Base-by-base conservation (phyloP, 176 grass and related monocot genomes). In the Oryza rufipogon region DNA sequence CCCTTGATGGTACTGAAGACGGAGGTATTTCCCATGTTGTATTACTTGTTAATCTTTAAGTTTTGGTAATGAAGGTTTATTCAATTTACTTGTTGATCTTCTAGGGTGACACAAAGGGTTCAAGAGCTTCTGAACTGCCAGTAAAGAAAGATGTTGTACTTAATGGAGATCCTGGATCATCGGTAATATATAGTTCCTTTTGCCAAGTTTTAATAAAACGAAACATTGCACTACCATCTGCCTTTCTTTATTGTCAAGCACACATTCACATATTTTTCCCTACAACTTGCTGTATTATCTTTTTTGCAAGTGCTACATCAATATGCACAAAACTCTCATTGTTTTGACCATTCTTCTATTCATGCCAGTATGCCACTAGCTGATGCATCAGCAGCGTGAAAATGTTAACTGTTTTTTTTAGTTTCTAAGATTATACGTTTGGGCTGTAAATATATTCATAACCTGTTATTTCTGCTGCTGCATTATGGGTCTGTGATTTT, bases 71-170 rank as follows among this genome's bases (percentile, higher is more conserved):
- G 48, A 61, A 1, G 9, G 32, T 82, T 85, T 42, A 44, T 70
- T 87, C 25, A 87, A 28, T 32, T 32, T 56, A 71, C 20, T 42
- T 8, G 54, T 80, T 10, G 11, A 71, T 71, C 42, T 68, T 82
- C 16, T 48, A 96, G 93, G 91, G 83, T 78, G 93, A 96, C 45
- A 82, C 82, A 79, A 96, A 91, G 69, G 86, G 86, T 73, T 87
- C 91, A 0, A 87, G 70, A 81, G 67, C 91, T 76, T 84, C 85
- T 60, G 90, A 92, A 26, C 88, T 89, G 48, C 33, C 84, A 46
- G 91, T 84, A 83, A 96, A 89, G 86, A 90, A 78, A 91, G 83
- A 89, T 44, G 66, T 39, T 79, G 66, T 87, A 85, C 76, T 71
- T 73, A 83, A 82, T 17, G 69, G 81, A 32, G 80, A 96, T 39